Conservation (phyloP, 192 early-diverging fungal species). For the Coemansia sp. region DNA sequence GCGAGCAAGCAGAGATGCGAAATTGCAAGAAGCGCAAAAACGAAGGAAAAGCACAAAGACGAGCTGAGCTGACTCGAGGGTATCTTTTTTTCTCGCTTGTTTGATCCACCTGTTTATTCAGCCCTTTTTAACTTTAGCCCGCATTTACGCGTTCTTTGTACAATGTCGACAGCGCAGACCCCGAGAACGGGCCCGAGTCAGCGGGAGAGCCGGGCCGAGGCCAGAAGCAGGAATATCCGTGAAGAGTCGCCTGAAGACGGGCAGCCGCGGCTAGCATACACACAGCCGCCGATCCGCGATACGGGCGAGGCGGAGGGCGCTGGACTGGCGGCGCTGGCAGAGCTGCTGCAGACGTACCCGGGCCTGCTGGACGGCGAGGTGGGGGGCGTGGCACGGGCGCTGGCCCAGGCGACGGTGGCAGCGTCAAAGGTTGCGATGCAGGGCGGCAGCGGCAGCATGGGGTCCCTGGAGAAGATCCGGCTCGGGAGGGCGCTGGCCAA, state of each 20-base stretch:
- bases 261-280: background rate
- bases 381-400: slow-evolving; percentile 38
- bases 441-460: background rate
- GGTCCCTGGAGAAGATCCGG: slow-evolving; percentile 32
- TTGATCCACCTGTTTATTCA: background rate
- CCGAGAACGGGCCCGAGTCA: background rate
- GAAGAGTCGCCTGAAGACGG: background rate
- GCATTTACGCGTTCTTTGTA: background rate
- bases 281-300: background rate
- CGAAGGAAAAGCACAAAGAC: background rate
- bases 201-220: background rate
- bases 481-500: slow-evolving; percentile 12
- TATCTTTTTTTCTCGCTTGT: background rate
- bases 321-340: slow-evolving; percentile 15
- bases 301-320: background rate
- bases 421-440: slow-evolving; percentile 14
- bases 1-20: background rate
- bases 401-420: slow-evolving; percentile 39
- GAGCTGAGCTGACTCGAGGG: background rate
- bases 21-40: background rate
- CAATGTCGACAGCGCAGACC: background rate
- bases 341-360: slow-evolving; percentile 41
- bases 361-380: slow-evolving; percentile 36
- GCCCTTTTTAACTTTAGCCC: background rate
- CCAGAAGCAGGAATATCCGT: background rate